Evolutionary conservation across 208 protist genomes (phyloP).

Genomic region (Trypanosomatidae sp.): DNA sequence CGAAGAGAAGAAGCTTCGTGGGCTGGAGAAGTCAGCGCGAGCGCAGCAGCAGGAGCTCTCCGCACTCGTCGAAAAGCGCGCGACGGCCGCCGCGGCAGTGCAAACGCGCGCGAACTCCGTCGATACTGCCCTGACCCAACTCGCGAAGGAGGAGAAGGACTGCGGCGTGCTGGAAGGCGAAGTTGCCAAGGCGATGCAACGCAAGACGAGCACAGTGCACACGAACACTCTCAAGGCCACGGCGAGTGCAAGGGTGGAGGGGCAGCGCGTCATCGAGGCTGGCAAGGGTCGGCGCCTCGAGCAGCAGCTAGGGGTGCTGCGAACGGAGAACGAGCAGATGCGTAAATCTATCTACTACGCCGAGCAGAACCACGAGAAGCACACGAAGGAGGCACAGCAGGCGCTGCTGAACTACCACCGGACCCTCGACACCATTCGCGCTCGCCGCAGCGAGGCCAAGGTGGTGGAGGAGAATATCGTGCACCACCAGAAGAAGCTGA

Average conservation of each 20-base stretch:
- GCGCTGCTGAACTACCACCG: constrained; percentile 86
- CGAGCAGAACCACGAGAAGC: constrained; percentile 89
- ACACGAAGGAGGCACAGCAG: constrained; percentile 73
- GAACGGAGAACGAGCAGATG: constrained; percentile 87
- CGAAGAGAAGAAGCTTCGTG: constrained; percentile 28
- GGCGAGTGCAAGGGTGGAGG: constrained; percentile 52
- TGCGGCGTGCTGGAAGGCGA: constrained; percentile 60
- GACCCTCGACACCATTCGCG: constrained; percentile 93
- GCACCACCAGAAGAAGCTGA: constrained; percentile 93
- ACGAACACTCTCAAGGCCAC: constrained; percentile 72
- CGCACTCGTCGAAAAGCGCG: constrained; percentile 46
- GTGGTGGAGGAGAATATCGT: constrained; percentile 91
- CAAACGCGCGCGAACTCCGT: constrained; percentile 53
- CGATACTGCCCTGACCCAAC: constrained; percentile 47
- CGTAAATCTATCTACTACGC: constrained; percentile 92
- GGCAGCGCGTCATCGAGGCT: constrained; percentile 81
- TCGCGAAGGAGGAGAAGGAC: constrained; percentile 68
- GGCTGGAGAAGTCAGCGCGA: constrained; percentile 45
- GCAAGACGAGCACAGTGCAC: constrained; percentile 64
- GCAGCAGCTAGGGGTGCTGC: constrained; percentile 86
- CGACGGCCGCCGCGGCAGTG: constrained; percentile 47
- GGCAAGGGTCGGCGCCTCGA: constrained; percentile 90
- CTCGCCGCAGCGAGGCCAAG: constrained; percentile 71
- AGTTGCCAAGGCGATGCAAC: constrained; percentile 55
- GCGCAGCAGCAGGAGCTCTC: constrained; percentile 64